Conservation (phyloP, 2,329 filamentous ascomycete species). For the Fusarium scirpi region DNA sequence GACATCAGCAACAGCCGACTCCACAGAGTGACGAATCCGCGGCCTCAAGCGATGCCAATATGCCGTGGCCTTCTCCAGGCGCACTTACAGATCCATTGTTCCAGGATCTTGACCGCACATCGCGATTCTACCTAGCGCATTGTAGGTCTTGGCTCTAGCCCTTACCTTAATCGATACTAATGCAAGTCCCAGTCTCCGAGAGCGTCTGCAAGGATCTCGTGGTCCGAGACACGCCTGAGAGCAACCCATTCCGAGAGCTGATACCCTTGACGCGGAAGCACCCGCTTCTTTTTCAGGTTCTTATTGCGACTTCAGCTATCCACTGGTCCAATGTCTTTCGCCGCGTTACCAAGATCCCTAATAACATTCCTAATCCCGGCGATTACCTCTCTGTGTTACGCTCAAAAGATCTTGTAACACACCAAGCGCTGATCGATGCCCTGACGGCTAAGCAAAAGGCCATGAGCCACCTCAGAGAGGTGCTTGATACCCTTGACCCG, state of each 20-base stretch:
- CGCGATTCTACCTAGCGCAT: conserved; percentile 62
- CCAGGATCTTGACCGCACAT: conserved; percentile 62
- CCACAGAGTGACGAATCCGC: conserved; percentile 5
- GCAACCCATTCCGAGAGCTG: conserved; percentile 63
- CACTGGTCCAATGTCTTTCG: conserved; percentile 61
- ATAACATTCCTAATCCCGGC: conserved; percentile 51
- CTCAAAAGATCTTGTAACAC: conserved; percentile 54
- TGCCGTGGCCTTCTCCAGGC: conserved; percentile 39
- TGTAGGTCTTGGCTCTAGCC: conserved; percentile 52
- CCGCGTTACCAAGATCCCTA: conserved; percentile 50
- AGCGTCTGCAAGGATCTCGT: conserved; percentile 67
- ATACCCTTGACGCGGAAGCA: conserved; percentile 60
- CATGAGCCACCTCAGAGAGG: conserved; percentile 57
- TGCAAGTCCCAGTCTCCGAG: conserved; percentile 54
- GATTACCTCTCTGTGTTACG: conserved; percentile 54
- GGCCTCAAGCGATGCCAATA: conserved; percentile 21
- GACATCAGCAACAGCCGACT: conserved; percentile 6
- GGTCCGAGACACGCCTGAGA: conserved; percentile 58
- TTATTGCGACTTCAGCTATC: conserved; percentile 62
- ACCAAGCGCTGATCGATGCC: conserved; percentile 60
- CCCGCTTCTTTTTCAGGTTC: conserved; percentile 61
- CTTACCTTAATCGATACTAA: conserved; percentile 41
- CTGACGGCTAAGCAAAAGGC: conserved; percentile 61
- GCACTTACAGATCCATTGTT: conserved; percentile 66
- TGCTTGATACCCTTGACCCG: conserved; percentile 55